A percentile compares a stretch with the other conserved stretches of the same genome.
Evolutionary conservation across 1,139 yeast species (phyloP).

Genomic region (Sugiyamaella japonica): DNA sequence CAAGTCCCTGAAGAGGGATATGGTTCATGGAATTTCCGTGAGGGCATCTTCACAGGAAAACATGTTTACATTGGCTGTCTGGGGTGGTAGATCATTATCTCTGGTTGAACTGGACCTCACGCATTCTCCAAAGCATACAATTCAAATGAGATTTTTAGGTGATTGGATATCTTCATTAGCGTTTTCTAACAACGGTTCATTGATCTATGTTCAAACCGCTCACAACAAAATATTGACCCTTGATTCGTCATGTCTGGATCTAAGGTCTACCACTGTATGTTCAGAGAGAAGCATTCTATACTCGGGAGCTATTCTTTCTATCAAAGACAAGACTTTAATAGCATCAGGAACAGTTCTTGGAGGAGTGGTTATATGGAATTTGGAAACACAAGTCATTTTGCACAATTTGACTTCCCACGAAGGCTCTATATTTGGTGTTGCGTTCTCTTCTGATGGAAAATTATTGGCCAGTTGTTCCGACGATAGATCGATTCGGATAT

Average conservation of each 20-base stretch:
- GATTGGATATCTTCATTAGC: conserved; percentile 78
- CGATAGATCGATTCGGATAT: conserved; percentile 81
- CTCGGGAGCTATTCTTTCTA: conserved; percentile 70
- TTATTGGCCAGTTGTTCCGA: conserved; percentile 82
- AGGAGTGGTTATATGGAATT: conserved; percentile 75
- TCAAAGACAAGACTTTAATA: conserved; percentile 46
- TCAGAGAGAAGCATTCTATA: conserved; percentile 77
- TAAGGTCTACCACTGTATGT: conserved; percentile 51
- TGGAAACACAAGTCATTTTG: conserved; percentile 45
- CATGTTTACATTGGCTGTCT: conserved; percentile 46
- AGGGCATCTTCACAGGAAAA: conserved; percentile 12
- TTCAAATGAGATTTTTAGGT: conserved; percentile 39
- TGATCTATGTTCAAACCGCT: conserved; percentile 61
- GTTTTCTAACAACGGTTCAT: conserved; percentile 45
- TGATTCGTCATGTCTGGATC: conserved; percentile 39
- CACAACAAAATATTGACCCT: conserved; percentile 68
- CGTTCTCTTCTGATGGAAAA: conserved; percentile 56
- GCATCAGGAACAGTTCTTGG: conserved; percentile 94
- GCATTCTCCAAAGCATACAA: conserved; percentile 22
- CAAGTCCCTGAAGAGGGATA: conserved; percentile 64
- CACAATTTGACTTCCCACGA: conserved; percentile 72
- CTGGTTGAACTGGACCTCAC: conserved; percentile 38
- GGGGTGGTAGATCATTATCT: conserved; percentile 75
- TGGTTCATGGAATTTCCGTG: conserved; percentile 70
- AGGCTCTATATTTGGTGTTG: conserved; percentile 87